phyloP scores from a whole-genome alignment of 2,329 filamentous ascomycete genomes.

The Pleochaeta shiraiana region DNA sequence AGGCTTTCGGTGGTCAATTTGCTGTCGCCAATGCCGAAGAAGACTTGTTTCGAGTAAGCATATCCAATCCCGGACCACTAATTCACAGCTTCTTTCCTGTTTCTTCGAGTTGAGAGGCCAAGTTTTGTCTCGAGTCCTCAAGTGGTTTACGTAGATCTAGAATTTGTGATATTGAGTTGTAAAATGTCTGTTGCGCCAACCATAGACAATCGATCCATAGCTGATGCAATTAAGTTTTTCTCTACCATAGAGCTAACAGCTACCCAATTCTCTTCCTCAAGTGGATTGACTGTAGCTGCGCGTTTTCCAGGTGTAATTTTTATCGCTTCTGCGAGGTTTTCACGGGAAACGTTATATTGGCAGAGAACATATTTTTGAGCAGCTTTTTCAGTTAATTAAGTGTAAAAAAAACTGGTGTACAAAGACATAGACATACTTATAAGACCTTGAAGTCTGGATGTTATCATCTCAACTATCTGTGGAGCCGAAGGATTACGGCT shows the following conservation, averaged over 20 bases:
- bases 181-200: conserved; percentile 19
- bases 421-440: conserved; percentile 36
- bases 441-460: conserved; percentile 72
- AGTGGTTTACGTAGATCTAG: too few relatives aligned
- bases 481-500: conserved; percentile 65
- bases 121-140: too few relatives aligned
- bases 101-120: too few relatives aligned
- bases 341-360: conserved; percentile 79
- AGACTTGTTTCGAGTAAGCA: too few relatives aligned
- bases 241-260: conserved; percentile 15
- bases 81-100: too few relatives aligned
- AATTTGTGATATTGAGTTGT: conserved; percentile 18
- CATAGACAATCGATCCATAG: conserved; percentile 18
- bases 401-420: background rate
- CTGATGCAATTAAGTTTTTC: conserved; percentile 19
- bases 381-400: conserved; percentile 22
- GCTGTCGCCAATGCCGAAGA: too few relatives aligned
- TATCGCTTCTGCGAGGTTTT: conserved; percentile 40
- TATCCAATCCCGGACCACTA: too few relatives aligned
- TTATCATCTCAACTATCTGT: conserved; percentile 63
- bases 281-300: conserved; percentile 71
- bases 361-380: conserved; percentile 88
- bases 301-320: conserved; percentile 84
- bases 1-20: too few relatives aligned
- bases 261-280: conserved; percentile 46